A percentile compares a stretch with the other conserved stretches of the same genome.
Evolutionary conservation across 495 filamentous ascomycete genomes (phyloP).

Genomic region (Achaetomiella virescens): DNA sequence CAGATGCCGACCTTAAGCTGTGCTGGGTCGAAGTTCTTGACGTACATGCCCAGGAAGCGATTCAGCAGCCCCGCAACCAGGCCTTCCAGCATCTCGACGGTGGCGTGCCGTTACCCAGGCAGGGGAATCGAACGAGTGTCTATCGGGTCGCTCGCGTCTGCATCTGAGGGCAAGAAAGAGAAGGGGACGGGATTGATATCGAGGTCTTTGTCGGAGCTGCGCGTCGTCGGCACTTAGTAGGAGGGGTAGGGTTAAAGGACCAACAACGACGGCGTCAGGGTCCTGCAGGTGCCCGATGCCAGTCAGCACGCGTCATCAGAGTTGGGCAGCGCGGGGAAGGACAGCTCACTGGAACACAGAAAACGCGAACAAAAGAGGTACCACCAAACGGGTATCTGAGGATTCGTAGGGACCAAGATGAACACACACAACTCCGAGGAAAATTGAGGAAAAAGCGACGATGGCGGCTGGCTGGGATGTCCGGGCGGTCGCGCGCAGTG

Average conservation of each 20-base stretch:
- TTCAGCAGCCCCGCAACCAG: constrained; percentile 86
- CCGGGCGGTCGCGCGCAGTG: not conserved
- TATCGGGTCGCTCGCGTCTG: constrained; percentile 23
- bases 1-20: constrained; percentile 98
- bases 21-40: constrained; percentile 95
- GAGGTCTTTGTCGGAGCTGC: too few relatives aligned
- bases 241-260: not conserved
- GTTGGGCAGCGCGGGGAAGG: not conserved
- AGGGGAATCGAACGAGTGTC: constrained; percentile 27
- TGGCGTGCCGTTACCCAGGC: constrained; percentile 50
- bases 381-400: too few relatives aligned
- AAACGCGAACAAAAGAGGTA: too few relatives aligned
- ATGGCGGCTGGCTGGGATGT: not conserved
- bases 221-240: too few relatives aligned
- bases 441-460: not conserved
- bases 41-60: constrained; percentile 98
- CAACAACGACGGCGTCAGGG: not conserved
- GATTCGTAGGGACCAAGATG: too few relatives aligned
- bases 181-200: too few relatives aligned
- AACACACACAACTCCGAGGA: not conserved
- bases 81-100: constrained; percentile 54
- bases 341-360: too few relatives aligned
- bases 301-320: not conserved
- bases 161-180: constrained; percentile 24
- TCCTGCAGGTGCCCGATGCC: not conserved